These are phyloP conservation scores for Bocquillonia castaneifolia DNA, from an alignment of 441 rosid genomes.

Conservation along the genomic window DNA sequence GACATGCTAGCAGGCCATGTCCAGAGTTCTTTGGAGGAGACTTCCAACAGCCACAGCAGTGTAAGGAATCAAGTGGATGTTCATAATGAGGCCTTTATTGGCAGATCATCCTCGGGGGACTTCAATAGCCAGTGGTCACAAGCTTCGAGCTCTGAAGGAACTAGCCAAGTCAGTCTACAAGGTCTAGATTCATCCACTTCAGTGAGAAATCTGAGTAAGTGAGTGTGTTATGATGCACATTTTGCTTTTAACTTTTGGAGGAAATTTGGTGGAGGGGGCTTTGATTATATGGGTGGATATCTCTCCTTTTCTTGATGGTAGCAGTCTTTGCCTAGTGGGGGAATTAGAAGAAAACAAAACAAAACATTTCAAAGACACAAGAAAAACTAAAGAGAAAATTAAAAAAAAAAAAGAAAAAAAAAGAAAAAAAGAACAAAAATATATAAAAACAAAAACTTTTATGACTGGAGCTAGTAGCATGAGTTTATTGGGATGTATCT, in stretches of 20 bases:
- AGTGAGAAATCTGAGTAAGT: conserved; percentile 20
- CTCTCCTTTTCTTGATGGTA: conserved; percentile 20
- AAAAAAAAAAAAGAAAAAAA: not conserved
- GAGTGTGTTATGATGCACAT: conserved; percentile 18
- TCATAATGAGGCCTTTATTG: conserved; percentile 21
- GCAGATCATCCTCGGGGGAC: conserved; percentile 33
- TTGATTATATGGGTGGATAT: conserved; percentile 22
- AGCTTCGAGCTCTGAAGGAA: conserved; percentile 24
- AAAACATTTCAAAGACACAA: conserved; percentile 13
- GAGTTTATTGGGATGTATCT: conserved; percentile 24
- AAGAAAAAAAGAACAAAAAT: not conserved
- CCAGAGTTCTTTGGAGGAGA: conserved; percentile 42
- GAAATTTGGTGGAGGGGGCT: conserved; percentile 19
- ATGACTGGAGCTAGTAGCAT: conserved; percentile 24
- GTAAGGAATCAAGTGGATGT: conserved; percentile 26
- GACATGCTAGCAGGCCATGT: conserved; percentile 34
- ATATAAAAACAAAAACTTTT: not conserved
- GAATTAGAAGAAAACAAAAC: conserved; percentile 20
- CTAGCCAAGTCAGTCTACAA: conserved; percentile 15
- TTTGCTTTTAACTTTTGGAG: conserved; percentile 17
- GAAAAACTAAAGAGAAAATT: not conserved
- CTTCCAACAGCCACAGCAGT: conserved; percentile 23
- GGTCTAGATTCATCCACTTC: conserved; percentile 15
- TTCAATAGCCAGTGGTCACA: conserved; percentile 32
- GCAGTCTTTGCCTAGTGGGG: conserved; percentile 18